Evolutionary conservation across 768 basidiomycete genomes (phyloP).

Genomic region (Tricholoma flavovirens): DNA sequence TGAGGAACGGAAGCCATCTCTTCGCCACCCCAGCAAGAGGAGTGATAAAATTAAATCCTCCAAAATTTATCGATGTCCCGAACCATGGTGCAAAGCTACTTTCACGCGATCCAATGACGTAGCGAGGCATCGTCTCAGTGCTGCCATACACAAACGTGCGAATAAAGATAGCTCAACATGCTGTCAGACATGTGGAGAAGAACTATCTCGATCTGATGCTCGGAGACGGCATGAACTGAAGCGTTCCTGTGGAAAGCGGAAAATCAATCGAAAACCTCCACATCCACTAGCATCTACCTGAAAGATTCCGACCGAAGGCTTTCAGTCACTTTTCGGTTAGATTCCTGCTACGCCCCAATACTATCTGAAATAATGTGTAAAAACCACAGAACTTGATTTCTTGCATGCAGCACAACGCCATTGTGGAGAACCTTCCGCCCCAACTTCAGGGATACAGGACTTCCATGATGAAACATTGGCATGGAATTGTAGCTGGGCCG

Average conservation of each 20-base stretch:
- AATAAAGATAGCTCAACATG: slow-evolving; percentile 9
- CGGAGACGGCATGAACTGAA: slow-evolving; percentile 20
- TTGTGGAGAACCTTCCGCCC: not conserved
- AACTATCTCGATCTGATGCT: slow-evolving; percentile 24
- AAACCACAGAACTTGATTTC: not conserved
- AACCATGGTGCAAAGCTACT: slow-evolving; percentile 18
- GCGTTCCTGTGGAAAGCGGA: slow-evolving; percentile 22
- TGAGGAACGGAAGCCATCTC: not conserved
- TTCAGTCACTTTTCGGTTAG: not conserved
- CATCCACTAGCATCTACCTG: not conserved
- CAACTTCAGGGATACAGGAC: not conserved
- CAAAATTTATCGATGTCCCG: slow-evolving; percentile 6
- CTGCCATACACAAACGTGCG: slow-evolving; percentile 16
- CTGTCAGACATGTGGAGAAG: slow-evolving; percentile 17
- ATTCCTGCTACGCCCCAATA: not conserved
- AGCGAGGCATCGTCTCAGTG: slow-evolving; percentile 18
- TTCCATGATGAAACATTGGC: too few relatives aligned
- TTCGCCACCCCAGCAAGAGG: not conserved
- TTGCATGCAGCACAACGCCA: not conserved
- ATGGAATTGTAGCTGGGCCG: too few relatives aligned
- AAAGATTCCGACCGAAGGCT: not conserved
- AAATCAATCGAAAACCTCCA: slow-evolving; percentile 5
- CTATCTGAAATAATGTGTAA: not conserved
- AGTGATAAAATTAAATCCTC: not conserved
- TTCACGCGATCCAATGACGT: slow-evolving; percentile 22